Base-by-base conservation (phyloP, 2,329 filamentous ascomycete species). In the Blastomyces silverae region DNA sequence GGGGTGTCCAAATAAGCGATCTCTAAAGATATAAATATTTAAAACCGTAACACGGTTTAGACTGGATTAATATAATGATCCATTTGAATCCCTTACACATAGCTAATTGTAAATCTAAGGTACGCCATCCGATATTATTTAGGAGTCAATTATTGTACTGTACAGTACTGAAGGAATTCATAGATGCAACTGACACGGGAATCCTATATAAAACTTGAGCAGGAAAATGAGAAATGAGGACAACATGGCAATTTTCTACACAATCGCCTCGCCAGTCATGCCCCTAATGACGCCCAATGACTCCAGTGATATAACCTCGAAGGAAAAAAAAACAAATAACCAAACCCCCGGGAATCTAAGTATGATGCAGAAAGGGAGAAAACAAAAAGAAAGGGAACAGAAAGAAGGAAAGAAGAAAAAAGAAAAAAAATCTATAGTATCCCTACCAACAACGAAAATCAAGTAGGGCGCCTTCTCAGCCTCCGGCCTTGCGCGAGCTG, bases 401-500 rank as follows among this genome's bases (percentile, higher is more conserved):
- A 37, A 10, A 37, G 8, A 10, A 1, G 8, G 2, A 5, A 10
- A 28, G 28, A 3, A 28, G 10, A 10, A 10, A 5, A 10, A 1
- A 5, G 7, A 5, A 10, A 6, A 4, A 39, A 22, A 39, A 37
- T 34, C 25, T 34, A 55, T 34, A 37, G 8, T 31, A 13, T 31
- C 6, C 2, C 4, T n/a, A 0, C 17, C 11, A 56, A 28, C 34
- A 53, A 42, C 34, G 10, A n/a, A 50, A 48, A 50, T 61, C 42
- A 61, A 10, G 42, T 17, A 46, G 42, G 58, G 39, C 44, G 58
- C 44, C 13, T 22, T 20, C 58, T 61, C 7, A 61, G 7, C 58
- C 42, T 61, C 28, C 25, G 22, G 1, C 17, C 3, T 8, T 61
- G 42, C 25, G 68, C 63, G 31, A 69, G 66, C 52, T 68, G 70